These are phyloP conservation scores for Diaporthe vexans DNA, from an alignment of 2,329 filamentous ascomycete genomes.

Conservation along the genomic window DNA sequence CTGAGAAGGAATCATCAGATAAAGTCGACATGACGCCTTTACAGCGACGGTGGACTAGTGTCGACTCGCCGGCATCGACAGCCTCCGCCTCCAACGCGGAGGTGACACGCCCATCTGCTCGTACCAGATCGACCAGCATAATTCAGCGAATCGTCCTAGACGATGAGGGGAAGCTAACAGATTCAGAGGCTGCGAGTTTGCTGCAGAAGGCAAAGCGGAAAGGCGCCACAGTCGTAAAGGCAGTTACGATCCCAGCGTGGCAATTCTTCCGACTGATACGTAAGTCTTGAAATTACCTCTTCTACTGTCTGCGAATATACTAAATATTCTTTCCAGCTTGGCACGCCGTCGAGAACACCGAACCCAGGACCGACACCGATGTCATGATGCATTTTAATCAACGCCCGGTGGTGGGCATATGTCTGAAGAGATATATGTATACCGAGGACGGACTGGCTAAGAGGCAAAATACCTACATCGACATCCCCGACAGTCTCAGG, in stretches of 20 bases:
- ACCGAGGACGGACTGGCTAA: slow-evolving; percentile 76
- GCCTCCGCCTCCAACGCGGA: slow-evolving; percentile 45
- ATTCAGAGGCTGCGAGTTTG: slow-evolving; percentile 57
- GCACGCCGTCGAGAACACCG: slow-evolving; percentile 75
- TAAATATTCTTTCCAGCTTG: slow-evolving; percentile 73
- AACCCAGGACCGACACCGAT: slow-evolving; percentile 77
- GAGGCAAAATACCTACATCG: slow-evolving; percentile 85
- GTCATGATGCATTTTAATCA: slow-evolving; percentile 90
- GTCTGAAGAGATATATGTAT: slow-evolving; percentile 90
- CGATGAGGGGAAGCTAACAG: slow-evolving; percentile 60
- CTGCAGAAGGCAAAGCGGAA: slow-evolving; percentile 60
- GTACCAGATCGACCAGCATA: slow-evolving; percentile 69
- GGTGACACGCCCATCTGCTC: slow-evolving; percentile 51
- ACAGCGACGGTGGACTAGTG: slow-evolving; percentile 53
- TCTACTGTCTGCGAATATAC: slow-evolving; percentile 41
- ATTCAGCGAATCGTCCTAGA: slow-evolving; percentile 72
- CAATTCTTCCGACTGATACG: slow-evolving; percentile 96
- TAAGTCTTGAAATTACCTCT: slow-evolving; percentile 58
- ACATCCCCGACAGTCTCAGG: slow-evolving; percentile 86
- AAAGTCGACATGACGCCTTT: slow-evolving; percentile 47
- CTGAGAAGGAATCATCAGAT: slow-evolving; percentile 39
- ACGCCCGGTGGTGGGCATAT: slow-evolving; percentile 90
- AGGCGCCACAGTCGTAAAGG: slow-evolving; percentile 73
- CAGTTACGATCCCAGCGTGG: slow-evolving; percentile 96
- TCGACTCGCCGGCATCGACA: slow-evolving; percentile 41